Conservation (phyloP, 805 yeast species). For the Kodamaea neixiangensis region DNA sequence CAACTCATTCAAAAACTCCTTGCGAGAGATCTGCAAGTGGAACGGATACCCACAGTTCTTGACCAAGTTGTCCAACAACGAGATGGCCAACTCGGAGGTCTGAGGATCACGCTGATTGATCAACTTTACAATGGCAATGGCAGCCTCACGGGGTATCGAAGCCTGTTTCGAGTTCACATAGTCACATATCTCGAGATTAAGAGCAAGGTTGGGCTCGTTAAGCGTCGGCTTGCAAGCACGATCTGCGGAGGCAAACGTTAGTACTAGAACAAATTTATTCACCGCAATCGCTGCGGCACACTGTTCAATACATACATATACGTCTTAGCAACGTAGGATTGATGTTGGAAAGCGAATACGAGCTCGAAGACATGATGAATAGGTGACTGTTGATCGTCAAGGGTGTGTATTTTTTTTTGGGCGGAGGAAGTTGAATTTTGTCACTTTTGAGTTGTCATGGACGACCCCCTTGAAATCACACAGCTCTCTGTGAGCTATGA, state of each 20-base stretch:
- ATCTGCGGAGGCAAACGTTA: constrained; percentile 32
- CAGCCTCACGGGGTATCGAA: constrained; percentile 87
- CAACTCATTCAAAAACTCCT: constrained; percentile 90
- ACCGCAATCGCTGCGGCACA: no score
- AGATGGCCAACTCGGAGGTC: constrained; percentile 79
- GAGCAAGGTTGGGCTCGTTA: constrained; percentile 81
- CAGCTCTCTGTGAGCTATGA: constrained; percentile 64
- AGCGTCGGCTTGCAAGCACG: constrained; percentile 87
- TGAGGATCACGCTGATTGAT: constrained; percentile 83
- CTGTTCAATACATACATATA: constrained; percentile 38
- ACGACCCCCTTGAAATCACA: constrained; percentile 64
- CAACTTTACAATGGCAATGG: constrained; percentile 76
- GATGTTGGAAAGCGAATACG: constrained; percentile 45
- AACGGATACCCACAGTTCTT: constrained; percentile 98
- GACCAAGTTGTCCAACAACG: constrained; percentile 84
- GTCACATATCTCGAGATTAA: constrained; percentile 92
- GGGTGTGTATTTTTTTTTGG: constrained; percentile 1
- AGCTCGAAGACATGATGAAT: constrained; percentile 12
- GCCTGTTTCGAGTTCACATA: constrained; percentile 92
- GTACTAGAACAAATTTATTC: neutral
- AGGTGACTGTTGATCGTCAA: neutral
- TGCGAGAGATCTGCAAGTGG: constrained; percentile 91
- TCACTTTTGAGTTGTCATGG: constrained; percentile 4
- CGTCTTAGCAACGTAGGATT: constrained; percentile 48
- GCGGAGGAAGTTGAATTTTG: constrained; percentile 1